phyloP scores from a whole-genome alignment of 306 rosid genomes.

The Castanea crenata region DNA sequence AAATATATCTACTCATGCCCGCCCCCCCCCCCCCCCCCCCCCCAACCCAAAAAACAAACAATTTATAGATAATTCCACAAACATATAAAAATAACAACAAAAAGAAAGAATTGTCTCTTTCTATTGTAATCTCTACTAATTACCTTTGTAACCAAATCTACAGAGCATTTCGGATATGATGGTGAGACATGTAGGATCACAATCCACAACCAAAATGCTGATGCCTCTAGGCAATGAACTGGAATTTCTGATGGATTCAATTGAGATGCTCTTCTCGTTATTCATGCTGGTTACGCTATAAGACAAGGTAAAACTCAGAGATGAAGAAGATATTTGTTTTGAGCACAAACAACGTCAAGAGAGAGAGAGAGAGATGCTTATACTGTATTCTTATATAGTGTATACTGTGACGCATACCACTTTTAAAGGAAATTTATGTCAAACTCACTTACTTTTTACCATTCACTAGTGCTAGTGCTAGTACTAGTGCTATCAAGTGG shows the following conservation, averaged over 20 bases:
- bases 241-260: background rate
- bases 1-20: too few relatives aligned
- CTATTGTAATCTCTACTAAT: background rate
- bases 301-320: background rate
- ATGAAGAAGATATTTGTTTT: conserved; percentile 2
- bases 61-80: conserved; percentile 17
- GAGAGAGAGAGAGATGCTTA: conserved; percentile 1
- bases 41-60: background rate
- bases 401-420: background rate
- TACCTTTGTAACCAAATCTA: conserved; percentile 50
- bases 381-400: background rate
- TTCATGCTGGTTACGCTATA: conserved; percentile 8
- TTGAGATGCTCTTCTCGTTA: background rate
- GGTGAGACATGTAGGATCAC: conserved; percentile 21
- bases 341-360: background rate
- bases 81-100: background rate
- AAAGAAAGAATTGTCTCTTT: background rate
- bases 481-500: too few relatives aligned
- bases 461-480: too few relatives aligned
- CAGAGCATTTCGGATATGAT: conserved; percentile 33
- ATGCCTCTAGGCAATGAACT: conserved; percentile 3
- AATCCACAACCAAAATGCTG: conserved; percentile 48
- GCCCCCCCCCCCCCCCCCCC: too few relatives aligned
- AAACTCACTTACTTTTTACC: too few relatives aligned
- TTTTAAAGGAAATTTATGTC: too few relatives aligned